These are phyloP conservation scores for Daldinia eschscholtzii DNA, from an alignment of 2,329 filamentous ascomycete genomes.

Conservation along the genomic window DNA sequence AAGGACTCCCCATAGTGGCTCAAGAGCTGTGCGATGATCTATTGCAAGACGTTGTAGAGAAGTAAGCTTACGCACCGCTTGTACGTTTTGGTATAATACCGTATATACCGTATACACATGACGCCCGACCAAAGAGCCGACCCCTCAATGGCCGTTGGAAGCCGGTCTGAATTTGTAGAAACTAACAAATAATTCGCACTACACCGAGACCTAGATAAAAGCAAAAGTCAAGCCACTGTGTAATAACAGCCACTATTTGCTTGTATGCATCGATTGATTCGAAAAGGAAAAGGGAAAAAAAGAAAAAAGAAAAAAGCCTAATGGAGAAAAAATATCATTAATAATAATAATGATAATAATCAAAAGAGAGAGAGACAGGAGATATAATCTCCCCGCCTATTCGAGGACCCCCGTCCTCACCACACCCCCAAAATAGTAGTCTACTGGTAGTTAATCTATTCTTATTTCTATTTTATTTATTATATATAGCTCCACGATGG, in stretches of 20 bases:
- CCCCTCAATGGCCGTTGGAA: constrained; percentile 17
- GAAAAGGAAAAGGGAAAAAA: not conserved
- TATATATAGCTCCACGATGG: no score
- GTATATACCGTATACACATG: constrained; percentile 13
- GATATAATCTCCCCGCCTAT: no score
- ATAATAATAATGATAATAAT: no score
- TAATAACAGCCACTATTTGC: not conserved
- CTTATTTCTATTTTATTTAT: not conserved
- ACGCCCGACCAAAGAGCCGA: constrained; percentile 10
- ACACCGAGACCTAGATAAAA: constrained; percentile 35
- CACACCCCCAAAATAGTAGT: no score
- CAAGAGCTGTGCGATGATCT: constrained; percentile 28
- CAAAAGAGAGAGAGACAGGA: no score
- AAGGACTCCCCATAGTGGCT: constrained; percentile 18
- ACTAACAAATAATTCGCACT: constrained; percentile 17
- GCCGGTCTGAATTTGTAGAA: constrained; percentile 6
- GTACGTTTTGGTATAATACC: constrained; percentile 14
- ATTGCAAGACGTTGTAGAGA: constrained; percentile 31
- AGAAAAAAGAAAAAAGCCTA: not conserved
- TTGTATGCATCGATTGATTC: not conserved
- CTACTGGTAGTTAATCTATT: no score
- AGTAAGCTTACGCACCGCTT: constrained; percentile 34
- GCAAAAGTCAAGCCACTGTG: constrained; percentile 34
- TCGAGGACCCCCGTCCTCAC: no score
- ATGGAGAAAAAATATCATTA: not conserved